Evolutionary conservation across 805 yeast genomes (phyloP).

Genomic region (Tetrapisispora namnaoensis): DNA sequence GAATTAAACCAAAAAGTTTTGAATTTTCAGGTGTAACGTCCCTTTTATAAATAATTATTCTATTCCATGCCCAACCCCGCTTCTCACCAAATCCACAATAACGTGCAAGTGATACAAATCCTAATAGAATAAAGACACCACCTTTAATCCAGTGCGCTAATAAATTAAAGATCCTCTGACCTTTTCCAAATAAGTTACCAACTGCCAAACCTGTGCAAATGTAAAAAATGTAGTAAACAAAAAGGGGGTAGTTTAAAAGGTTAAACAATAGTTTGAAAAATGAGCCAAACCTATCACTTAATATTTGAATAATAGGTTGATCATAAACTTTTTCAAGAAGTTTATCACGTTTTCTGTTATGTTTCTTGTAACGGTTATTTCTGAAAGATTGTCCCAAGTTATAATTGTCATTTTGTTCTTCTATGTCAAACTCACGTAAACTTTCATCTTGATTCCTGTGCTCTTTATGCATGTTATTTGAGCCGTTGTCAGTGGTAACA

Average conservation of each 20-base stretch:
- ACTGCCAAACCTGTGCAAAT: constrained; percentile 48
- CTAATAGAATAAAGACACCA: constrained; percentile 71
- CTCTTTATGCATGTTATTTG: neutral
- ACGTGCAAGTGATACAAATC: constrained; percentile 72
- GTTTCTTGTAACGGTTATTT: neutral
- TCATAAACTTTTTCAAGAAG: neutral
- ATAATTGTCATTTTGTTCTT: neutral
- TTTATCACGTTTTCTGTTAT: neutral
- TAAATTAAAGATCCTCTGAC: constrained; percentile 57
- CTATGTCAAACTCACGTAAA: neutral
- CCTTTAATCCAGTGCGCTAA: constrained; percentile 96
- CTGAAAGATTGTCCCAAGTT: neutral
- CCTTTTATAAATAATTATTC: constrained; percentile 22
- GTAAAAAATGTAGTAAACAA: constrained; percentile 50
- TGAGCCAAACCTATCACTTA: constrained; percentile 7
- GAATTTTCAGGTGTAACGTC: constrained; percentile 4
- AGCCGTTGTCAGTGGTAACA: neutral
- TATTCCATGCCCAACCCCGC: constrained; percentile 91
- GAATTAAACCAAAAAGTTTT: constrained; percentile 10
- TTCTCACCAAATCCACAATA: constrained; percentile 72
- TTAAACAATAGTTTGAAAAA: constrained; percentile 36
- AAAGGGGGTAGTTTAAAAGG: constrained; percentile 53
- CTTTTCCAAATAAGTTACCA: constrained; percentile 62
- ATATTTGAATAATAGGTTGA: neutral
- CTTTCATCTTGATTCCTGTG: neutral